Base-by-base conservation (phyloP, 495 filamentous ascomycete genomes). In the Echria macrotheca region DNA sequence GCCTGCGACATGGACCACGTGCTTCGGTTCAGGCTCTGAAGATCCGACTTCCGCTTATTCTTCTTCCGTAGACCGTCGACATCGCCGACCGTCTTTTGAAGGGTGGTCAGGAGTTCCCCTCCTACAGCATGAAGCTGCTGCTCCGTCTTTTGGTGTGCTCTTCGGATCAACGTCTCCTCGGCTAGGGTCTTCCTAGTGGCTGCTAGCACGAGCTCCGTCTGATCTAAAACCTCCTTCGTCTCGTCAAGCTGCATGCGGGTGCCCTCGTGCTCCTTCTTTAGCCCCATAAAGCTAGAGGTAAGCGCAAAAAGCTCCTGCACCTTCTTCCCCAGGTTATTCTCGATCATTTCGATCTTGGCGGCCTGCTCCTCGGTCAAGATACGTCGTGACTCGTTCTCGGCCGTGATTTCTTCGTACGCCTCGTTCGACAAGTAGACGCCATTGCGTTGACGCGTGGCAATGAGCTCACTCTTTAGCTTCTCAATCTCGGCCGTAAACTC, bases 401-500 rank as follows among this genome's bases (percentile, higher is more conserved):
- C 87, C 0, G 82, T 87, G 64, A 98, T 82, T 56, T 93, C 84
- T 56, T 95, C 89, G 57, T 86, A 95, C 5, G 69, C 77, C 53
- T 95, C 89, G 24, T 83, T 81, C 0, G 89, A 85, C 32, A 98
- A 72, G 60, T 96, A 97, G 5, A 97, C 91, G 47, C 93, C 93
- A 62, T 96, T 95, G 5, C 91, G 84, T 64, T 96, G 89, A 8
- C 93, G 77, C 4, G 94, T 93, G 7, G 89, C 89, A 47, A 96
- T 91, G 8, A 98, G 77, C 57, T 97, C 94, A 44, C 84, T 86
- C 70, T 94, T 95, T 33, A 98, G 76, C 58, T 85, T 89, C 65
- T 98, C 87, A 46, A 97, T 95, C 56, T 97, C 94, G n/a, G 76
- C 67, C 0, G 94, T 91, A 52, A 95, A 94, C 44, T 98, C 94